phyloP scores from a whole-genome alignment of 345 rosid species.

The Salix caprea region DNA sequence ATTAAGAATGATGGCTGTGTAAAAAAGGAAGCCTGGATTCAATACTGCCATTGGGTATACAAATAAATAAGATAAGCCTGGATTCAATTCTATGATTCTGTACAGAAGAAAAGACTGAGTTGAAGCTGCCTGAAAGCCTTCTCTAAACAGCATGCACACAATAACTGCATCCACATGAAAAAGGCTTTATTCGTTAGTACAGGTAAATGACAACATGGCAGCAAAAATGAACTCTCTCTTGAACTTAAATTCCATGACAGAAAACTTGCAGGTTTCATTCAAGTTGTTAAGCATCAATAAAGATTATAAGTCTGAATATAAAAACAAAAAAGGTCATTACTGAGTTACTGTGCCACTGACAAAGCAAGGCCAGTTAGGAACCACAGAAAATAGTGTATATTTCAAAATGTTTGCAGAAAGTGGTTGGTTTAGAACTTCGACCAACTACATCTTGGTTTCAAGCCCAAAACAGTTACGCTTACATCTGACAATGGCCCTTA shows the following conservation, averaged over 20 bases:
- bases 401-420: neutral
- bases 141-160: neutral
- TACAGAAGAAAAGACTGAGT: neutral
- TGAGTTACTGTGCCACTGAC: neutral
- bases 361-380: neutral
- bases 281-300: neutral
- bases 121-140: neutral
- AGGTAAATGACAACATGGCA: neutral
- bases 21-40: slow-evolving; percentile 15
- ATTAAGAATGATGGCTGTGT: slow-evolving; percentile 15
- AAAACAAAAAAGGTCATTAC: neutral
- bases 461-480: neutral
- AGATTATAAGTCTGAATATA: neutral
- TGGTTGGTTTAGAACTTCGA: neutral
- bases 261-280: neutral
- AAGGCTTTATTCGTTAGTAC: neutral
- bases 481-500: neutral
- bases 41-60: neutral
- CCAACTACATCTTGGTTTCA: neutral
- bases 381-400: neutral
- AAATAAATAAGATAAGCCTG: neutral
- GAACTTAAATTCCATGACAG: neutral
- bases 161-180: slow-evolving; percentile 10
- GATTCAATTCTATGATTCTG: neutral
- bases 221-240: neutral